phyloP scores from a whole-genome alignment of 2,329 filamentous ascomycete genomes.

The Aspergillus bombycis region DNA sequence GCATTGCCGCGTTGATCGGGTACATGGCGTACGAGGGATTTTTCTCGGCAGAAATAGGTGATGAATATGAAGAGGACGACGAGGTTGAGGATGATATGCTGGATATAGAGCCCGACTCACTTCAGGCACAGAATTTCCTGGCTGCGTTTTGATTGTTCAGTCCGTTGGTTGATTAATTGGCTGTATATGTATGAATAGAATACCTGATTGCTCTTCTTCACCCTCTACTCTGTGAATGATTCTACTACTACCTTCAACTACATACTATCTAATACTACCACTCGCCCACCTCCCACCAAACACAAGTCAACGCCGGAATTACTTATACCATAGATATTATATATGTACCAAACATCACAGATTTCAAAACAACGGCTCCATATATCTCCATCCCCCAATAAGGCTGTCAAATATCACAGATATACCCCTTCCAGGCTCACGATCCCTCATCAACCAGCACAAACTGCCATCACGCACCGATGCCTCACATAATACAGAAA shows the following conservation, averaged over 20 bases:
- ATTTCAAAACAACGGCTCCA: not conserved
- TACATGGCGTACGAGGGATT: conserved; percentile 41
- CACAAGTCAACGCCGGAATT: not conserved
- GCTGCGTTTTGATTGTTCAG: not conserved
- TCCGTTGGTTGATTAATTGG: not conserved
- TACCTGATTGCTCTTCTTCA: not conserved
- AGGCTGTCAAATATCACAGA: not conserved
- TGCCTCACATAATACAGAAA: too few relatives aligned
- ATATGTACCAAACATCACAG: not conserved
- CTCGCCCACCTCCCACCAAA: not conserved
- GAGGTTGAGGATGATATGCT: conserved; percentile 13
- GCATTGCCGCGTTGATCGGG: conserved; percentile 38
- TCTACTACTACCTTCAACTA: not conserved
- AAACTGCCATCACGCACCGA: too few relatives aligned
- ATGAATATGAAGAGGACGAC: conserved; percentile 18
- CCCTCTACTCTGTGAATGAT: not conserved
- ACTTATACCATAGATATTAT: not conserved
- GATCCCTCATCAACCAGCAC: not conserved
- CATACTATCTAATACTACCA: not conserved
- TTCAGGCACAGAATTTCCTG: conserved; percentile 23
- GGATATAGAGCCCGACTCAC: conserved; percentile 12
- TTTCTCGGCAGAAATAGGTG: conserved; percentile 14
- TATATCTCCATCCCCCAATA: not conserved
- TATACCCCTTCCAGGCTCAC: not conserved
- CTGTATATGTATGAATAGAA: not conserved